Base-by-base conservation (phyloP, 2,329 filamentous ascomycete species). In the Paecilomyces dactylethromorphus region DNA sequence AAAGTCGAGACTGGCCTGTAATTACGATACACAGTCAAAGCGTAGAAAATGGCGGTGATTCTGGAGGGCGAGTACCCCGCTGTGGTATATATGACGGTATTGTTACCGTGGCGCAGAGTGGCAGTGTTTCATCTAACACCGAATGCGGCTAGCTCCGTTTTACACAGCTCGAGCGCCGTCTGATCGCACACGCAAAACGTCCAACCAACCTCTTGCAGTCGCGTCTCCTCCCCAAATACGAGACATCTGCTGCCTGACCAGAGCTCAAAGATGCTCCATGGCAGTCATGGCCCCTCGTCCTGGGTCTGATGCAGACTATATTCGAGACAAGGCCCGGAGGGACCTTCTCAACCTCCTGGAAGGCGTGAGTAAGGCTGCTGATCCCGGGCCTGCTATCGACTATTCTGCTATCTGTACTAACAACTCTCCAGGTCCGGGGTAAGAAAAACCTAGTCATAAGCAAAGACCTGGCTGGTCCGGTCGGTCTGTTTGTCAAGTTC, bases 401-500 rank as follows among this genome's bases (percentile, higher is more conserved):
- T 57, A 57, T 58, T 58, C 31, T 15, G 35, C 22, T n/a, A 62
- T 63, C 66, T 60, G 24, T 51, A 61, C 75, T 78, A 60, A 78
- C 62, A 51, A 59, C 62, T 54, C 55, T 62, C 52, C 71, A 99
- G 94, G 91, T 97, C 65, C 90, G 93, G 72, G 95, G 95, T 67
- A 99, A 97, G 85, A 99, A 99, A 83, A 97, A 97, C 71, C 82
- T 99, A 62, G 90, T 99, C 56, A 88, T 99, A 71, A 93, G 97
- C 74, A 90, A 89, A 75, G 88, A 87, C 68, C 83, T 99, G 67
- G 92, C 93, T 65, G 94, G 93, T 24, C 91, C 92, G 31, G 84
- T 99, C 66, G 91, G 92, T 60, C 83, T 93, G 60, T 88, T 99
- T 65, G 91, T 96, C 78, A 97, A 97, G 74, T 96, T 97, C 70